A percentile compares a stretch with the other conserved stretches of the same genome.
Conservation (phyloP, 129 eudicot genomes). For the Lactuca saligna region DNA sequence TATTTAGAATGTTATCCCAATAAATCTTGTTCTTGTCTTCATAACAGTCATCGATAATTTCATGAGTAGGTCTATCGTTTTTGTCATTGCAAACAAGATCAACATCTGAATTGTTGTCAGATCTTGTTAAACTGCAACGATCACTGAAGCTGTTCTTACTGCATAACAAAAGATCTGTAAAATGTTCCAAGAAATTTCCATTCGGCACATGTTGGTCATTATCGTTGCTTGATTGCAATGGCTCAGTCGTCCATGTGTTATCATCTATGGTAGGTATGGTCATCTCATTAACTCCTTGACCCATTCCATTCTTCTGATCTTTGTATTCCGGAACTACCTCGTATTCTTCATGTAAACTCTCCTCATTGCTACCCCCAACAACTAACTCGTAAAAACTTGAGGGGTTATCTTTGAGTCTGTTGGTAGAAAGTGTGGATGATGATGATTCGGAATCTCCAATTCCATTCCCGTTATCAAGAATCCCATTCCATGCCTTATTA, state of each 20-base stretch:
- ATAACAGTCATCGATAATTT: conserved; percentile 13
- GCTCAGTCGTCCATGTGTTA: conserved; percentile 30
- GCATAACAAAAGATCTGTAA: conserved; percentile 65
- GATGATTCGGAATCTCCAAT: conserved; percentile 55
- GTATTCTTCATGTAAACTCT: conserved; percentile 34
- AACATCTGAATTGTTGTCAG: conserved; percentile 32
- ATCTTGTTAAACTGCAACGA: conserved; percentile 15
- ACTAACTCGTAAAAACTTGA: conserved; percentile 16
- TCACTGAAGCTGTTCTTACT: conserved; percentile 23
- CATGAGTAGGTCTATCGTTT: not conserved
- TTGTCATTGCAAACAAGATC: conserved; percentile 24
- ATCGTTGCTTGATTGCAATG: conserved; percentile 20
- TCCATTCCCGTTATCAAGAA: conserved; percentile 8
- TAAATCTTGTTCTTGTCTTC: conserved; percentile 63
- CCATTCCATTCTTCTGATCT: conserved; percentile 27
- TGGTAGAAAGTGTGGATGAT: conserved; percentile 46
- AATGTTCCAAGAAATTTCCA: conserved; percentile 60
- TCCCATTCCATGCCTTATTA: conserved; percentile 43
- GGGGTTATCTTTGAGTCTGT: not conserved
- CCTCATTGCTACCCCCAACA: conserved; percentile 27
- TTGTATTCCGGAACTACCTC: conserved; percentile 32
- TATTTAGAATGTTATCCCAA: conserved; percentile 66
- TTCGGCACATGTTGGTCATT: conserved; percentile 28
- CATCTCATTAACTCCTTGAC: conserved; percentile 32
- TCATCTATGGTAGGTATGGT: conserved; percentile 39